Base-by-base conservation (phyloP, 2,329 filamentous ascomycete species). In the Arthroderma sp. region DNA sequence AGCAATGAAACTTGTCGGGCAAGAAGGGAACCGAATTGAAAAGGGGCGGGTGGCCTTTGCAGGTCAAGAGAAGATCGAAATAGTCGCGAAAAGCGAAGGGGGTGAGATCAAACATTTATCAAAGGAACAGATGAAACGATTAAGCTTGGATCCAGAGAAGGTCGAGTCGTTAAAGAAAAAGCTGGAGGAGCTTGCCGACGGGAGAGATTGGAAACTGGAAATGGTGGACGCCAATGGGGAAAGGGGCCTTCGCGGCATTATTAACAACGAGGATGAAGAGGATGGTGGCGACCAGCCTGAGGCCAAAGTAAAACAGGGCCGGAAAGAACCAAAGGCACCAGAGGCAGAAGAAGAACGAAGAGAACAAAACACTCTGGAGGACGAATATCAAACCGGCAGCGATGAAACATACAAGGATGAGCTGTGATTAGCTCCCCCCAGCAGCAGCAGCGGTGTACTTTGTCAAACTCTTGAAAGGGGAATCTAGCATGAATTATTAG, bases 201-300 rank as follows among this genome's bases (percentile, higher is more conserved):
- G 81, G 5, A 75, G 79, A 51, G 78, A 78, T 10, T 94, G 87
- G 86, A 83, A 80, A 55, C 68, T 94, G 48, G 84, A 91, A 61
- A 71, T 91, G 9, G 76, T 91, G 1, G 82, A 91, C 55, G 71
- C 77, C 7, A 75, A 80, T 1, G 72, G 75, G 4, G 71, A 74
- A 22, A 66, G 76, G 49, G 81, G 86, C 57, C 75, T 89, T 36
- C 69, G 82, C 38, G 84, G 82, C 0, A 76, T 84, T 36, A 73
- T 89, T 10, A 78, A 82, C 29, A 65, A 67, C 1, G 60, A 66
- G 6, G 47, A 53, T 43, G 45, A 57, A 28, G 47, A 52, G 43
- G 28, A 42, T 15, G 40, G 48, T 37, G 36, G 42, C 6, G 44
- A 46, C 5, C 46, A 51, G n/a, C 36, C 48, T 28, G 37, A 36